phyloP scores from a whole-genome alignment of 2,329 filamentous ascomycete species.

The Pseudocercospora eumusae region DNA sequence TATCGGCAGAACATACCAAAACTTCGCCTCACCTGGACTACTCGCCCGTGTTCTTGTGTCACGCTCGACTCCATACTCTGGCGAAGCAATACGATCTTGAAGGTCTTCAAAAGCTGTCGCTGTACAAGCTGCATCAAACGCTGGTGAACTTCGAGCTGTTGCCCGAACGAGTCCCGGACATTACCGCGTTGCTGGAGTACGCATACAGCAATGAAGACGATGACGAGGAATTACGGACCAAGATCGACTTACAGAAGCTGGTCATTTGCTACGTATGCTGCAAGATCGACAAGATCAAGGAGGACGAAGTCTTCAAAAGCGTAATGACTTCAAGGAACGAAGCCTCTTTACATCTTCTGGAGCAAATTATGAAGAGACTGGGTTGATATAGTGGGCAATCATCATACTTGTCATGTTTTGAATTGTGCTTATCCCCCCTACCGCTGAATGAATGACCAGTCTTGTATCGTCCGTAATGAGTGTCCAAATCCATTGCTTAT shows the following conservation, averaged over 20 bases:
- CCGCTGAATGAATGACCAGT: background rate
- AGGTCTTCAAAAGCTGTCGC: background rate
- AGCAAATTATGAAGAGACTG: slow-evolving; percentile 4
- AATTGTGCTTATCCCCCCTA: background rate
- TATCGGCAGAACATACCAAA: background rate
- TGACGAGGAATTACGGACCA: background rate
- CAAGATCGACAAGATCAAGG: slow-evolving; percentile 10
- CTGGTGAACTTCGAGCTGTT: slow-evolving; percentile 8
- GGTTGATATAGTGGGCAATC: background rate
- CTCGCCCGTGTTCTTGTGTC: slow-evolving; percentile 16
- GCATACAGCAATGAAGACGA: background rate
- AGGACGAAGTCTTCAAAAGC: background rate
- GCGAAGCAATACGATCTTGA: slow-evolving; percentile 14
- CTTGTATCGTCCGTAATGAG: background rate
- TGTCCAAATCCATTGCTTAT: background rate
- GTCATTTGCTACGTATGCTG: slow-evolving; percentile 17
- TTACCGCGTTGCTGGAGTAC: slow-evolving; percentile 14
- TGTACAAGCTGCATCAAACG: slow-evolving; percentile 12
- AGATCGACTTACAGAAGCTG: slow-evolving; percentile 2
- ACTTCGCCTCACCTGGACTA: slow-evolving; percentile 9
- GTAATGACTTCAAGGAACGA: background rate
- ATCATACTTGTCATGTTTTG: background rate
- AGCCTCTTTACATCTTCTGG: slow-evolving; percentile 3
- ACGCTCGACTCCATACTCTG: slow-evolving; percentile 17
- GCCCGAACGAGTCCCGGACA: background rate